Conservation (phyloP, 148 eudicot species). For the Camellia sinensis region DNA sequence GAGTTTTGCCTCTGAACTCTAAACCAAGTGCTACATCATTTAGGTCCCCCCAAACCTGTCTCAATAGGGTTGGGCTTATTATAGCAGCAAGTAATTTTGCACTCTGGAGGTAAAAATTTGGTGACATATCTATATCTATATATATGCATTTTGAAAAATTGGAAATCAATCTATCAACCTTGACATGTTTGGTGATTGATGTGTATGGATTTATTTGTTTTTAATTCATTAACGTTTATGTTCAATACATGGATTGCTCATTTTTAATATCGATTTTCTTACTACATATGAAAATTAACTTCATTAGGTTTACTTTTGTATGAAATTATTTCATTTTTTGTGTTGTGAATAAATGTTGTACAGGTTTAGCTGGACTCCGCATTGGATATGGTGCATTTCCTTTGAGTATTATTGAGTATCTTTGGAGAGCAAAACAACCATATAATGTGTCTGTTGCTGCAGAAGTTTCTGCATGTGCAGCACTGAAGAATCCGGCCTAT, state of each 20-base stretch:
- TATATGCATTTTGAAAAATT: not conserved
- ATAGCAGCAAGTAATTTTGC: not conserved
- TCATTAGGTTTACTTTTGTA: not conserved
- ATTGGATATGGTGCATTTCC: slow-evolving; percentile 98
- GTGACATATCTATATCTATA: not conserved
- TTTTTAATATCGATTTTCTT: slow-evolving; percentile 1
- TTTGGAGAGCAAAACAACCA: slow-evolving; percentile 97
- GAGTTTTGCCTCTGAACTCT: not conserved
- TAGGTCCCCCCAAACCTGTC: not conserved
- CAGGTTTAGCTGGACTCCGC: slow-evolving; percentile 91
- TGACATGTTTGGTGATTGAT: slow-evolving; percentile 5
- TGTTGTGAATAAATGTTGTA: slow-evolving; percentile 7
- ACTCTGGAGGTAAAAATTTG: not conserved
- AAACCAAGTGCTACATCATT: not conserved
- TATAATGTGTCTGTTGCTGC: slow-evolving; percentile 99
- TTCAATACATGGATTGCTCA: not conserved
- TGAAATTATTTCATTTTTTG: not conserved
- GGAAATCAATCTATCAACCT: not conserved
- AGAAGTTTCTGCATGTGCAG: slow-evolving; percentile 96
- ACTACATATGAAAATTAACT: not conserved
- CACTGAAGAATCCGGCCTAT: slow-evolving; percentile 72
- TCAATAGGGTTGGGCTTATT: not conserved
- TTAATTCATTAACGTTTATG: no score
- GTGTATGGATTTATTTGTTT: not conserved
- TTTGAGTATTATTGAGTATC: slow-evolving; percentile 72